These are phyloP conservation scores for Lepidium africanum DNA, from an alignment of 345 rosid species.

Conservation along the genomic window DNA sequence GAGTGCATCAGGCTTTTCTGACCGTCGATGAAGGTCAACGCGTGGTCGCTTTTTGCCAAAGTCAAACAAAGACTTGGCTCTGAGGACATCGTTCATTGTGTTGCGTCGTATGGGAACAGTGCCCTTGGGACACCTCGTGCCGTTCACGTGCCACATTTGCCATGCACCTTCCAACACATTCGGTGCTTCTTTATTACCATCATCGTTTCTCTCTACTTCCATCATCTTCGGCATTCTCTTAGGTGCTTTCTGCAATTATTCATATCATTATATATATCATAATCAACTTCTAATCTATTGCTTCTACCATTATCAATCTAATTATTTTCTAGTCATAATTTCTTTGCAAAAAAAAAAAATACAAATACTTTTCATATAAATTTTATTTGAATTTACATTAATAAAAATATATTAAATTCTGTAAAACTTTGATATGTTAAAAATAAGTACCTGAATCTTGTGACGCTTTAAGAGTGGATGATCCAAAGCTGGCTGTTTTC, in stretches of 20 bases:
- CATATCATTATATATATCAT: not conserved
- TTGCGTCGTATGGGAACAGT: conserved; percentile 90
- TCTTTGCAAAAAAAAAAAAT: no score
- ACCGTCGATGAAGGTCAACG: conserved; percentile 25
- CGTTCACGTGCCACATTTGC: conserved; percentile 89
- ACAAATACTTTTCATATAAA: no score
- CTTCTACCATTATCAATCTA: not conserved
- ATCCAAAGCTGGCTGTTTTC: conserved; percentile 89
- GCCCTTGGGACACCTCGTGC: conserved; percentile 82
- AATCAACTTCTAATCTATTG: not conserved
- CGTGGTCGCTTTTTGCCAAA: conserved; percentile 53
- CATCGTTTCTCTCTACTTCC: conserved; percentile 19
- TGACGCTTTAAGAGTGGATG: conserved; percentile 88
- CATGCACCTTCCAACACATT: conserved; percentile 36
- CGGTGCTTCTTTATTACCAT: not conserved
- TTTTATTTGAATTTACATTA: no score
- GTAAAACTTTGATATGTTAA: no score
- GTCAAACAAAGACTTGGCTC: conserved; percentile 89
- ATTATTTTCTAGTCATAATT: no score
- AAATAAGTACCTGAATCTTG: conserved; percentile 72
- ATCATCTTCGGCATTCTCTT: conserved; percentile 45
- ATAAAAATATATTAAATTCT: no score
- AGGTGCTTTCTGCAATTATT: conserved; percentile 48
- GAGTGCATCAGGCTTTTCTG: conserved; percentile 70
- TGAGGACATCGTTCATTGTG: conserved; percentile 57